Evolutionary conservation across 805 yeast genomes (phyloP), one percentile per base, ranked within the genome.

Genomic region (Limtongozyma cylindracea): DNA sequence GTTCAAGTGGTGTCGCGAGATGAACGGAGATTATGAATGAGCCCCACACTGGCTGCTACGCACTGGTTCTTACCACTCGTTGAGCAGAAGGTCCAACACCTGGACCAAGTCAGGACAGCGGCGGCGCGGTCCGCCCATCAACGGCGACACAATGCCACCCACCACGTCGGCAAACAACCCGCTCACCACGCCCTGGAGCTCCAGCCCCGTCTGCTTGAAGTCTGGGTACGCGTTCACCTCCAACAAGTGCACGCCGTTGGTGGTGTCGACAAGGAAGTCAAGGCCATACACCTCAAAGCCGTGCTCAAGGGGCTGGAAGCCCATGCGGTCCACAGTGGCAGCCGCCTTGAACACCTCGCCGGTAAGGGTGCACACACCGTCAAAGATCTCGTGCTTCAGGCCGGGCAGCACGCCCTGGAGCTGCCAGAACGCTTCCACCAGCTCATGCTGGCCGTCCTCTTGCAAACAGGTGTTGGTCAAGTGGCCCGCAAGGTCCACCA

Each of bases 181-280:
- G 29, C 55, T 53, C 15, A 88, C 73, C 12, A 78, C 35, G 2
- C 33, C 49, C 35, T 71, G 73, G 32, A 84, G 49, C 6, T 59
- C 71, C 10, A 49, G 60, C 10, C 98, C 98, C 0, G 96, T 88
- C 45, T 88, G 98, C 36, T 78, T 80, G 47, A 88, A 88, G 39
- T 88, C 98, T 1, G 98, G 98, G 37, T 71, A 88, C 10, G 96
- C 70, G 36, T 88, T 88, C 20, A 80, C 76, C 41, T 88, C 96
- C 19, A 84, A 45, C 13, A 88, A 38, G 20, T 52, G 54, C 3
- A 73, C 84, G 9, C 53, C 39, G 12, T 42, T 37, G 15, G 61
- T 48, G 2, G 43, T 47, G 32, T 65, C 68, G 10, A 88, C 73
- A 24, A 88, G 43, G 41, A 80, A 82, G 40, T 88, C 98, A 10